phyloP scores from a whole-genome alignment of 83 land plant species.

The Diphasiastrum complanatum region DNA sequence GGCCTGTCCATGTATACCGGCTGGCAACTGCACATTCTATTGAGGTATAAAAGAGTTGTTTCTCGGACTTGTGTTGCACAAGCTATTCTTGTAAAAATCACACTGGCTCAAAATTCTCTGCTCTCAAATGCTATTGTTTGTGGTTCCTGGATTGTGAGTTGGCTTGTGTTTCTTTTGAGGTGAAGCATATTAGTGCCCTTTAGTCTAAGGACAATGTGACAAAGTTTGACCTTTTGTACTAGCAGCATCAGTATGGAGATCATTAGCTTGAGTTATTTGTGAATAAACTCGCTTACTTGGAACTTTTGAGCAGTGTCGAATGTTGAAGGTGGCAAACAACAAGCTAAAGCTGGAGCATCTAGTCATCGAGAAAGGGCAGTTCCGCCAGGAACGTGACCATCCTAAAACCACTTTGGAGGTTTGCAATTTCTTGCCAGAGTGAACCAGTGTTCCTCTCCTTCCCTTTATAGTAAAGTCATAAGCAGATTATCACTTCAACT shows the following conservation, averaged over 20 bases:
- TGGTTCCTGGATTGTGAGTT: too few relatives aligned
- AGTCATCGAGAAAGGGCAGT: constrained; percentile 77
- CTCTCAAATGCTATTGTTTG: too few relatives aligned
- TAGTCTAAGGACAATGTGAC: too few relatives aligned
- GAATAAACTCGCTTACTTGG: not conserved
- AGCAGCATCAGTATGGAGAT: not conserved
- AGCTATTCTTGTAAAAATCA: too few relatives aligned
- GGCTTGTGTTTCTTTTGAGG: too few relatives aligned
- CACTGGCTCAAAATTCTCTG: too few relatives aligned
- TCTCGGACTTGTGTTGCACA: too few relatives aligned
- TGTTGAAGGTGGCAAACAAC: constrained; percentile 61
- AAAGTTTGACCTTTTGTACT: too few relatives aligned
- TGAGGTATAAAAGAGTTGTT: too few relatives aligned
- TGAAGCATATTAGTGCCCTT: too few relatives aligned
- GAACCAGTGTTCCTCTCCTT: not conserved
- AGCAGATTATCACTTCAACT: not conserved
- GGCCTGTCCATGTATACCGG: constrained; percentile 87
- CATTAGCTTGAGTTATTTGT: not conserved
- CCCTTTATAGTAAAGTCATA: not conserved
- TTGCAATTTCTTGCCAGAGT: not conserved
- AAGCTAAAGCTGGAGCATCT: constrained; percentile 74
- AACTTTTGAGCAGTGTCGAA: constrained; percentile 43
- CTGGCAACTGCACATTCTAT: constrained; percentile 67
- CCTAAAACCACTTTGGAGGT: constrained; percentile 30
- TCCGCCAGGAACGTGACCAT: constrained; percentile 44